Percentiles rank a stretch among this genome's conserved stretches.
These are phyloP conservation scores for Friedmanniomyces simplex DNA, from an alignment of 495 filamentous ascomycete species.

Conservation along the genomic window DNA sequence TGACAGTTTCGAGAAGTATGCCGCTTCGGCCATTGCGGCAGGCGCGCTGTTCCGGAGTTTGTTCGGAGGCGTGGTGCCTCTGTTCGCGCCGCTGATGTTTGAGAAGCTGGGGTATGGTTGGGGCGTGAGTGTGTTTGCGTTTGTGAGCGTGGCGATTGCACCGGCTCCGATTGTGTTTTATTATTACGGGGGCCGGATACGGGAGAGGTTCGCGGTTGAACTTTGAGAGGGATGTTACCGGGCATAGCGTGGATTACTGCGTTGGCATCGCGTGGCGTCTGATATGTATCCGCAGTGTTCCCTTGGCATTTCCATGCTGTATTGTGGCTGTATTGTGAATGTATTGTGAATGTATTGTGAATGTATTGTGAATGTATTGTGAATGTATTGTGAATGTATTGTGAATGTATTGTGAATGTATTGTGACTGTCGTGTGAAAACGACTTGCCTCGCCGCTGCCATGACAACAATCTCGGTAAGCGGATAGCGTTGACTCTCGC, in stretches of 20 bases:
- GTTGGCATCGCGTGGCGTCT: not conserved
- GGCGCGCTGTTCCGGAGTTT: slow-evolving; percentile 28
- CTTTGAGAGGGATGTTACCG: slow-evolving; percentile 9
- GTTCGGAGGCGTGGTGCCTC: slow-evolving; percentile 27
- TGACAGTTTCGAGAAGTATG: slow-evolving; percentile 28
- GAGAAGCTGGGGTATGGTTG: slow-evolving; percentile 29
- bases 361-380: not conserved
- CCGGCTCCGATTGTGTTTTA: slow-evolving; percentile 27
- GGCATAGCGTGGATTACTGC: not conserved
- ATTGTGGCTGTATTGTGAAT: too few species aligned
- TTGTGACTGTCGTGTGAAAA: not conserved
- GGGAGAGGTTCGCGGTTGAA: slow-evolving; percentile 20
- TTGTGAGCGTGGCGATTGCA: slow-evolving; percentile 23
- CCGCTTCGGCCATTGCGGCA: slow-evolving; percentile 32
- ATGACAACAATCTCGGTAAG: not conserved
- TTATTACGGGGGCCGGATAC: slow-evolving; percentile 17
- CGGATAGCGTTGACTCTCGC: not conserved
- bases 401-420: too few species aligned
- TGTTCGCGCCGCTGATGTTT: slow-evolving; percentile 30
- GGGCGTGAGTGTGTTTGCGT: slow-evolving; percentile 25
- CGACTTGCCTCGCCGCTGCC: not conserved
- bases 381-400: too few species aligned
- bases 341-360: not conserved
- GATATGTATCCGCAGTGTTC: not conserved
- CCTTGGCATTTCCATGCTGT: too few species aligned